These are phyloP conservation scores for Aspergillus cristatus DNA, from an alignment of 495 filamentous ascomycete genomes.

Conservation along the genomic window DNA sequence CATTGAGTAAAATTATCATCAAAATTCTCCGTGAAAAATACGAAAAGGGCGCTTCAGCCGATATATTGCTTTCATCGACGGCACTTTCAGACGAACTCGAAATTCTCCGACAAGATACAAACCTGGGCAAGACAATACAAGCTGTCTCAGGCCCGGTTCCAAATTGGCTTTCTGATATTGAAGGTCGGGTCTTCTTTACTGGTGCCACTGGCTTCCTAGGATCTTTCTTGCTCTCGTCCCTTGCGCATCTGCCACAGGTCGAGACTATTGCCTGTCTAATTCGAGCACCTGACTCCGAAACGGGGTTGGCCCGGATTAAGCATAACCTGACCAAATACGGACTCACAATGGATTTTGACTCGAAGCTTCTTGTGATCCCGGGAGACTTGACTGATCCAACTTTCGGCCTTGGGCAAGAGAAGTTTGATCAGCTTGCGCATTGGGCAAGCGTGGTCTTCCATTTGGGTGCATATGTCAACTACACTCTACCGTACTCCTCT, in stretches of 20 bases:
- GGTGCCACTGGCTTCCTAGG: neutral
- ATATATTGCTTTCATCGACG: neutral
- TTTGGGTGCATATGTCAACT: conserved; percentile 7
- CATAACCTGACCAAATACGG: neutral
- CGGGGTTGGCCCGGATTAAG: neutral
- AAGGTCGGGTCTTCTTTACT: neutral
- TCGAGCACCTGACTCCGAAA: neutral
- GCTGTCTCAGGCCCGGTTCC: neutral
- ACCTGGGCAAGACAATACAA: neutral
- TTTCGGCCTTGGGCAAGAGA: neutral
- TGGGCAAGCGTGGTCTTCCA: conserved; percentile 8
- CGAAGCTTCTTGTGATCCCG: neutral
- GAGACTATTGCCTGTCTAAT: neutral
- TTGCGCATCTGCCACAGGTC: neutral
- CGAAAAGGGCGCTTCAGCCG: neutral
- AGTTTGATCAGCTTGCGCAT: neutral
- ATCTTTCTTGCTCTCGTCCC: neutral
- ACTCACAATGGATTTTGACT: neutral
- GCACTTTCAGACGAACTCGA: neutral
- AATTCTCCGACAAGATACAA: neutral
- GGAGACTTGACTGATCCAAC: neutral
- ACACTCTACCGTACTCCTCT: conserved; percentile 1
- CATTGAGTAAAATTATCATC: neutral
- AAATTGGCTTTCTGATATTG: neutral
- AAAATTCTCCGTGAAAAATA: conserved; percentile 2